Evolutionary conservation across 169 alveolate genomes (phyloP).

Genomic region (Plasmodium gonderi): DNA sequence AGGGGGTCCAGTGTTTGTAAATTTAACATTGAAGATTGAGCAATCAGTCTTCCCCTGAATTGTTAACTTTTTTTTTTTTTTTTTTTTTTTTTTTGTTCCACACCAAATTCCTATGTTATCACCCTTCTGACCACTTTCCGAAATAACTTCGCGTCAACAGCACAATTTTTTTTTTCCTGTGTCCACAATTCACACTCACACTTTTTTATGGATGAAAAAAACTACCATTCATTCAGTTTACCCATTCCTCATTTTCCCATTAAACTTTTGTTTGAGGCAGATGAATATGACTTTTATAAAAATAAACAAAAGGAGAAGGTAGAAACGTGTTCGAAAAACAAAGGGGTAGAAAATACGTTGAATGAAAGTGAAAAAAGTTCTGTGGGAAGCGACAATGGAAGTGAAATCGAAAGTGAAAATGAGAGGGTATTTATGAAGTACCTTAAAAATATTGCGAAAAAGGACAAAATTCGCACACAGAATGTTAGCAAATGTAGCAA

Average conservation of each 20-base stretch:
- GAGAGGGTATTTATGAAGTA: slow-evolving; percentile 52
- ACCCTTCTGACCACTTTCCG: too few species aligned
- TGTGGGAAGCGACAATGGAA: not conserved
- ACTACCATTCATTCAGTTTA: slow-evolving; percentile 7
- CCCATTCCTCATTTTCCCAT: slow-evolving; percentile 60
- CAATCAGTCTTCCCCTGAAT: too few species aligned
- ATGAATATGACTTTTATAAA: slow-evolving; percentile 55
- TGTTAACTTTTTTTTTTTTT: not conserved
- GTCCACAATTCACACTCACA: not conserved
- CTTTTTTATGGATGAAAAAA: slow-evolving; percentile 60
- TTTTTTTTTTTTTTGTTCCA: not conserved
- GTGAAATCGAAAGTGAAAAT: slow-evolving; percentile 53
- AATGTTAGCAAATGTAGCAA: not conserved
- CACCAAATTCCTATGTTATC: too few species aligned
- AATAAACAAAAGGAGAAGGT: not conserved
- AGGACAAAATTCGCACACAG: not conserved
- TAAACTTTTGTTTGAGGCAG: slow-evolving; percentile 16
- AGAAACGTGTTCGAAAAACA: not conserved
- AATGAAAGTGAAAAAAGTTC: not conserved
- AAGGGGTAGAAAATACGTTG: not conserved
- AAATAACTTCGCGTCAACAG: not conserved
- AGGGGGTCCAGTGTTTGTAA: too few species aligned
- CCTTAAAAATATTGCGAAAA: slow-evolving; percentile 32
- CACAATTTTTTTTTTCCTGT: not conserved
- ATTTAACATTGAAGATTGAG: too few species aligned